Evolutionary conservation across 2,329 filamentous ascomycete species (phyloP), one percentile per base, ranked within the genome.

Genomic region (Ophiocordyceps robertsii): DNA sequence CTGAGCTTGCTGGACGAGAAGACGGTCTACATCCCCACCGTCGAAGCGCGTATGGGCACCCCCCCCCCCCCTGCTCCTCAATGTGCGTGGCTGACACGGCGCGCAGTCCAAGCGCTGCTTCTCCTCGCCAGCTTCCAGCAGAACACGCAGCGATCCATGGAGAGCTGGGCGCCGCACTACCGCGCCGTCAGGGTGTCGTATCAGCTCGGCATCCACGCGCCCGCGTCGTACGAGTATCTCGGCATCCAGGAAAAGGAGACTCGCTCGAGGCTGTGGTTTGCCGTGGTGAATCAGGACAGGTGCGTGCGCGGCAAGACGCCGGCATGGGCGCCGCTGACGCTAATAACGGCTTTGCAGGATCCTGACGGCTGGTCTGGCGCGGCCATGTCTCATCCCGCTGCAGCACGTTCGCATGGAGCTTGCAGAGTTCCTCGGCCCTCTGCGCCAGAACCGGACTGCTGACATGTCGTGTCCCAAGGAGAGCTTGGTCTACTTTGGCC

Each of bases 191-290:
- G 58, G 29, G 49, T 55, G 0, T 47, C 56, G 1, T 61, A 59
- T 38, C 58, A 61, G 39, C 50, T 62, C 2, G 60, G 59, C 6
- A 48, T 62, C 19, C 58, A 62, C 42, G 54, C 58, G 4, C 53
- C 52, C 1, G 52, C 52, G 2, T 50, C 49, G 2, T 59, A 59
- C 31, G 49, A 51, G 6, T 44, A 49, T 14, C 46, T 56, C 0
- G 40, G 43, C 13, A 38, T 41, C 0, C 41, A 46, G 3, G 55
- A 59, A 29, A 56, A 49, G 30, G 51, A 56, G 33, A 45, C 56
- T 5, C 51, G 53, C 16, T 51, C 53, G 1, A 46, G 51, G 11
- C 45, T 60, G 11, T 60, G 57, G 57, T 57, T 56, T 38, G 55
- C 56, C 3, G 51, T 57, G 0, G 45, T 60, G 0, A 59, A 58